Conservation (phyloP, 148 eudicot genomes). For the Cornus kousa region DNA sequence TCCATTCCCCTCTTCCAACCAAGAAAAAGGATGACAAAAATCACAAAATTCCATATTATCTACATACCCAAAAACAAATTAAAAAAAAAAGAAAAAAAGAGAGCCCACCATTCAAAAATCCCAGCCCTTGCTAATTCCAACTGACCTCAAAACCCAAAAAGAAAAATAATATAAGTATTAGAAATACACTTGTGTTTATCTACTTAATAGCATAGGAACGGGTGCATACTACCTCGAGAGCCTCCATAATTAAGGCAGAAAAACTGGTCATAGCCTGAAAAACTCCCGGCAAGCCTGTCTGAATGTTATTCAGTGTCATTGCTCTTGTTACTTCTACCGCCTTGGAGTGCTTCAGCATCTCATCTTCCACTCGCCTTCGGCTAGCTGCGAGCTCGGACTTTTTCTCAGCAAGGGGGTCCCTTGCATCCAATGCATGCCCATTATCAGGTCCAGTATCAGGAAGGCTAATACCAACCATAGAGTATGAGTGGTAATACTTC, state of each 20-base stretch:
- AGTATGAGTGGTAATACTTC: conserved; percentile 81
- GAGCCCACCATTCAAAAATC: conserved; percentile 11
- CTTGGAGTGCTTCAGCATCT: conserved; percentile 79
- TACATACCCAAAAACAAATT: conserved; percentile 22
- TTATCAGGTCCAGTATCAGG: conserved; percentile 60
- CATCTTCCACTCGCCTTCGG: conserved; percentile 84
- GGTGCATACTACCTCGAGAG: conserved; percentile 72
- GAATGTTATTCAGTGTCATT: conserved; percentile 92
- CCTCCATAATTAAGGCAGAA: conserved; percentile 67
- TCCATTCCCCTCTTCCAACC: conserved; percentile 7
- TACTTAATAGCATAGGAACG: conserved; percentile 75
- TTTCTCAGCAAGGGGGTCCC: conserved; percentile 87
- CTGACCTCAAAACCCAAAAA: conserved; percentile 31
- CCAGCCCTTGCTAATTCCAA: conserved; percentile 28
- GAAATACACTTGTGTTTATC: conserved; percentile 9
- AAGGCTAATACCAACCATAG: conserved; percentile 81
- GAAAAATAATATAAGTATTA: conserved; percentile 14
- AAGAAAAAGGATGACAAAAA: conserved; percentile 10
- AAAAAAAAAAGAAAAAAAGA: conserved; percentile 1
- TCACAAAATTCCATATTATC: conserved; percentile 52
- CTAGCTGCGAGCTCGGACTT: conserved; percentile 72
- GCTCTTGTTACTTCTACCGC: conserved; percentile 93
- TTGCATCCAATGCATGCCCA: conserved; percentile 68
- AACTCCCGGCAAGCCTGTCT: conserved; percentile 94
- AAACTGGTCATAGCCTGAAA: conserved; percentile 94